Percentiles rank a stretch among this genome's conserved stretches.
These are phyloP conservation scores for Plasmodium vinckei DNA, from an alignment of 169 alveolate genomes.

Conservation along the genomic window DNA sequence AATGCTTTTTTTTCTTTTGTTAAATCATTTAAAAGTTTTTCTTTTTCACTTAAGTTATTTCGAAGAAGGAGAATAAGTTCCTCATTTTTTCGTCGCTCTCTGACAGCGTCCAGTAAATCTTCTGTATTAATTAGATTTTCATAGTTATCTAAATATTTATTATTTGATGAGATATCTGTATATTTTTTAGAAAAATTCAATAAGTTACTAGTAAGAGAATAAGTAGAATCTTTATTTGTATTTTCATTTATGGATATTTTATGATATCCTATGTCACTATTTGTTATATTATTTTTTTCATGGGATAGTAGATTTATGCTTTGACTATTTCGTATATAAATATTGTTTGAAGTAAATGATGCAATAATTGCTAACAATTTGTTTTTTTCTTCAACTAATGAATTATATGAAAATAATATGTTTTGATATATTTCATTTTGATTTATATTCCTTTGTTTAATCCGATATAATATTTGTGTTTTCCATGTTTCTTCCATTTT, in stretches of 20 bases:
- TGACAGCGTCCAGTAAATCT: slow-evolving; percentile 28
- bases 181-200: background rate
- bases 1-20: slow-evolving; percentile 38
- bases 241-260: background rate
- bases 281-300: background rate
- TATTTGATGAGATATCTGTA: slow-evolving; percentile 2
- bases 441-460: slow-evolving; percentile 26
- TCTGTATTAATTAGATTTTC: slow-evolving; percentile 7
- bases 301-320: background rate
- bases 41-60: slow-evolving; percentile 49
- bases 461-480: slow-evolving; percentile 33
- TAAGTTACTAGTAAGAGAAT: background rate
- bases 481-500: slow-evolving; percentile 60
- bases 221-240: background rate
- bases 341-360: slow-evolving; percentile 47
- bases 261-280: background rate
- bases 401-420: slow-evolving; percentile 32
- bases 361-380: slow-evolving; percentile 64
- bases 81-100: slow-evolving; percentile 27
- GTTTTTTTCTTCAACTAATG: slow-evolving; percentile 70
- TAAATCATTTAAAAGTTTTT: slow-evolving; percentile 24
- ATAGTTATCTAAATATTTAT: background rate
- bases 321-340: slow-evolving; percentile 20
- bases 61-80: slow-evolving; percentile 38
- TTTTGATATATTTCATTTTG: slow-evolving; percentile 50